Base-by-base conservation (phyloP, 2,329 filamentous ascomycete genomes). In the Hawksworthiomyces lignivorus region DNA sequence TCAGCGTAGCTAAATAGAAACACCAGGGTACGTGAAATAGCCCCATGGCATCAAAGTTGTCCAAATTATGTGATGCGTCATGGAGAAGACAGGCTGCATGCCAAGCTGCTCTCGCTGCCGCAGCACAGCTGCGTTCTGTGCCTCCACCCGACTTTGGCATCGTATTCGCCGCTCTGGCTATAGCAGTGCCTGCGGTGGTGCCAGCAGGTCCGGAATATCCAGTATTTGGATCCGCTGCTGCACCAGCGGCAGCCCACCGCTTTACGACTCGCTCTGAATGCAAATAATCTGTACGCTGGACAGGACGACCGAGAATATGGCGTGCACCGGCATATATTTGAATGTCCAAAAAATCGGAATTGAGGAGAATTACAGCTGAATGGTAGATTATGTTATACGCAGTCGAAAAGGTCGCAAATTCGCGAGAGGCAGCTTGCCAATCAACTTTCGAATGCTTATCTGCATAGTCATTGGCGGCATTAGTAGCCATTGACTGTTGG, bases 321-420 rank as follows among this genome's bases (percentile, higher is more conserved):
- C 41, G 43, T 9, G 48, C 45, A 10, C 48, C 48, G n/a, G 48
- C 48, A 12, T 50, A 50, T 33, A 50, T 50, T 28, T 50, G 48
- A n/a, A 50, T 36, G 27, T 50, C 48, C 5, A 50, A 27, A 31
- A 50, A 50, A 4, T 50, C 46, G 29, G 40, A 42, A 29, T 33
- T 32, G 7, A 50, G 30, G 2, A 50, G 31, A 10, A 32, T 22
- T 21, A 48, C 43, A 4, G 41, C 46, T 1, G 48, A 41, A 20
- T 50, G 46, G 41, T 48, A 50, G 27, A 50, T 39, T 14, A 46
- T 41, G 4, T 46, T 48, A 33, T 30, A 27, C 1, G 48, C 27
- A 1, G 48, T 30, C 2, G 30, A 34, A 41, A 44, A 50, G 10
- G 39, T 29, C 4, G 35, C 19, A 10, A 43, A 30, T 26, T 45